A percentile compares a stretch with the other conserved stretches of the same genome.
phyloP scores from a whole-genome alignment of 805 yeast genomes.

The Kazachstania psychrophila region DNA sequence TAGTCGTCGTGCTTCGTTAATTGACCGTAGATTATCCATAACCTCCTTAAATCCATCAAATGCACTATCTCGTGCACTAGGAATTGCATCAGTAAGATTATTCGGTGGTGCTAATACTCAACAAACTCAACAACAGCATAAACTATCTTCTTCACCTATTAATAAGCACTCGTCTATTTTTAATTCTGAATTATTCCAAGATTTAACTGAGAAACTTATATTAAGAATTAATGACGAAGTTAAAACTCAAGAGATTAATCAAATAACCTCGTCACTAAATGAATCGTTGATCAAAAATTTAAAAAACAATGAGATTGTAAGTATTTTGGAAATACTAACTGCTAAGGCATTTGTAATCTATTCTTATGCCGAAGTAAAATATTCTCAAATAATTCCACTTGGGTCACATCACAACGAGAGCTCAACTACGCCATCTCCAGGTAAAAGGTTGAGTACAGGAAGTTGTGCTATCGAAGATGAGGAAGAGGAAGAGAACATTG shows the following conservation, averaged over 20 bases:
- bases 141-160: constrained; percentile 20
- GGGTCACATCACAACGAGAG: neutral
- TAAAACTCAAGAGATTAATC: neutral
- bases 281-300: constrained; percentile 11
- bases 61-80: constrained; percentile 81
- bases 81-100: constrained; percentile 77
- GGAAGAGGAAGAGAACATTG: constrained; percentile 16
- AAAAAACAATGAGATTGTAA: constrained; percentile 24
- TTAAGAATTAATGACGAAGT: constrained; percentile 19
- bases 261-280: constrained; percentile 1
- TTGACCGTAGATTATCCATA: constrained; percentile 56
- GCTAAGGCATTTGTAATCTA: constrained; percentile 87
- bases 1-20: constrained; percentile 51
- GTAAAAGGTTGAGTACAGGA: constrained; percentile 19
- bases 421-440: neutral
- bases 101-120: constrained; percentile 43
- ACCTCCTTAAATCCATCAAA: constrained; percentile 68
- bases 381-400: constrained; percentile 66
- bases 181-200: constrained; percentile 23
- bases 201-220: constrained; percentile 26
- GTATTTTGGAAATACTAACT: constrained; percentile 60
- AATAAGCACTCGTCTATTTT: constrained; percentile 12
- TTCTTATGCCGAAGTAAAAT: constrained; percentile 85
- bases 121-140: constrained; percentile 19
- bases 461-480: constrained; percentile 33